Percentiles rank a stretch among this genome's conserved stretches.
Evolutionary conservation across 768 basidiomycete species (phyloP).

Genomic region (Phlegmacium glaucopus): DNA sequence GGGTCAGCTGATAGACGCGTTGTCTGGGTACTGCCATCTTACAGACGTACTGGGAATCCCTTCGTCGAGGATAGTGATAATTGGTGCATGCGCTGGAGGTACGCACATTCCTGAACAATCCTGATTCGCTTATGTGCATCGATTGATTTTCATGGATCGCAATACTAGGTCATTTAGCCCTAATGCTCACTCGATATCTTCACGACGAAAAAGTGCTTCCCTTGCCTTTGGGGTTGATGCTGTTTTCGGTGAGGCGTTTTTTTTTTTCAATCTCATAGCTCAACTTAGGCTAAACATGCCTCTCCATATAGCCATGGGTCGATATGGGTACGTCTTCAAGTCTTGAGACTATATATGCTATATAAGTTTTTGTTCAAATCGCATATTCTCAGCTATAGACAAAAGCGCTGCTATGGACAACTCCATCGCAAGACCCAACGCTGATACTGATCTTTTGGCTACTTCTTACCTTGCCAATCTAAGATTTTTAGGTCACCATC

Average conservation of each 20-base stretch:
- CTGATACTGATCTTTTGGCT: background rate
- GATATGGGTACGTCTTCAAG: background rate
- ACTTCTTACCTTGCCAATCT: background rate
- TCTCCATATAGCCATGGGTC: background rate
- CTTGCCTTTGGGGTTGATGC: background rate
- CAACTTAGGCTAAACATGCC: background rate
- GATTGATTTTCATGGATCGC: background rate
- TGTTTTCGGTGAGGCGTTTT: background rate
- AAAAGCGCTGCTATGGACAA: background rate
- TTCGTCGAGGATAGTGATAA: slow-evolving; percentile 39
- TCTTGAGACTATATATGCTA: background rate
- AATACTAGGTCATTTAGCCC: background rate
- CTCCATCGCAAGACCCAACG: background rate
- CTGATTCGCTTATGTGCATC: background rate
- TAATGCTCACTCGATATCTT: background rate
- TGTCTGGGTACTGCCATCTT: slow-evolving; percentile 50
- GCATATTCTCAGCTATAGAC: background rate
- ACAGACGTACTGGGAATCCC: slow-evolving; percentile 35
- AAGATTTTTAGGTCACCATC: background rate
- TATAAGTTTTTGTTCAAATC: too few species aligned
- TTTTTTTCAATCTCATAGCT: background rate
- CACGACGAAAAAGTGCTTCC: background rate
- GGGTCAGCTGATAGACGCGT: slow-evolving; percentile 47
- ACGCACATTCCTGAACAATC: background rate
- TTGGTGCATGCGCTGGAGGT: slow-evolving; percentile 23